Evolutionary conservation across 2,329 filamentous ascomycete genomes (phyloP).

Genomic region (Fusarium fracticaudum): DNA sequence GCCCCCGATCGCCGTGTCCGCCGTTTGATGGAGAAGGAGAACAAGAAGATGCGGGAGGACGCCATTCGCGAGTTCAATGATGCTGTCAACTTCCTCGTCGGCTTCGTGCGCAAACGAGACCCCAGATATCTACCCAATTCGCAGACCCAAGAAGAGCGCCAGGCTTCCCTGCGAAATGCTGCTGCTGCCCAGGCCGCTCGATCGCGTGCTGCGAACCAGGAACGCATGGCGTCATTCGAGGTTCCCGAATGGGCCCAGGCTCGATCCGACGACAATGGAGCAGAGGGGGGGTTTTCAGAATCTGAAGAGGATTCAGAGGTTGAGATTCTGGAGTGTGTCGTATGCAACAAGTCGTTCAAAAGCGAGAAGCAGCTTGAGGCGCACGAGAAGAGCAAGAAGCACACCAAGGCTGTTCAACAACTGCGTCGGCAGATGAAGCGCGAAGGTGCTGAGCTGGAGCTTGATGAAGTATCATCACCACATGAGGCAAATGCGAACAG

Average conservation of each 20-base stretch:
- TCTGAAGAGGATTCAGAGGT: slow-evolving; percentile 65
- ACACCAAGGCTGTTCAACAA: slow-evolving; percentile 84
- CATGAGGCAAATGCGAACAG: not conserved
- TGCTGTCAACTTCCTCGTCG: slow-evolving; percentile 83
- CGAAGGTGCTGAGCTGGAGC: slow-evolving; percentile 73
- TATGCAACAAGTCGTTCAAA: slow-evolving; percentile 84
- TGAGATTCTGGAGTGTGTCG: slow-evolving; percentile 76
- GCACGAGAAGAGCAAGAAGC: slow-evolving; percentile 97
- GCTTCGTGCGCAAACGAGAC: slow-evolving; percentile 91
- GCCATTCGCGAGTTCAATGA: slow-evolving; percentile 91
- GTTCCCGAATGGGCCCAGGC: slow-evolving; percentile 80
- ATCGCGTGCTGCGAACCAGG: slow-evolving; percentile 82
- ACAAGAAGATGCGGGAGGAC: slow-evolving; percentile 83
- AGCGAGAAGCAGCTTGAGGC: slow-evolving; percentile 91
- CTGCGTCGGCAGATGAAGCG: slow-evolving; percentile 84
- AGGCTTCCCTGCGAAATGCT: slow-evolving; percentile 79
- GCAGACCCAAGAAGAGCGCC: slow-evolving; percentile 82
- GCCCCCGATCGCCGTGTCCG: slow-evolving; percentile 86
- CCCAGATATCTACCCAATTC: slow-evolving; percentile 82
- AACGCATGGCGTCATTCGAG: slow-evolving; percentile 72
- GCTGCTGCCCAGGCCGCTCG: slow-evolving; percentile 86
- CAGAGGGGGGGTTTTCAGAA: slow-evolving; percentile 69
- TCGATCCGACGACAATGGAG: slow-evolving; percentile 59
- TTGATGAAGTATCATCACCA: slow-evolving; percentile 45
- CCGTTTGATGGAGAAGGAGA: slow-evolving; percentile 94